Evolutionary conservation across 441 rosid species (phyloP).

Genomic region (Croton setiger): DNA sequence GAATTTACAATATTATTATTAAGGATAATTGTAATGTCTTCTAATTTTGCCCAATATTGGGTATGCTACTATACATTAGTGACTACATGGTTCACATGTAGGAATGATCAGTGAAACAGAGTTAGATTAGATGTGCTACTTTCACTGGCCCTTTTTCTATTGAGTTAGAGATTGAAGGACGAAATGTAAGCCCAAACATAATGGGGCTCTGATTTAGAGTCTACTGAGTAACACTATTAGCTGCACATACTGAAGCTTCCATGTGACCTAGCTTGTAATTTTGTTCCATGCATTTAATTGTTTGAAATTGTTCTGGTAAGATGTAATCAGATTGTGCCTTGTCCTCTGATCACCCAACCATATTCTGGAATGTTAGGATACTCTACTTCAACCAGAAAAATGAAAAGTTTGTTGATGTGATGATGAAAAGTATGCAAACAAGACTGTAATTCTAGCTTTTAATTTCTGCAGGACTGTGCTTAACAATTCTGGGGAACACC

Average conservation of each 20-base stretch:
- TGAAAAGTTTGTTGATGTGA: background rate
- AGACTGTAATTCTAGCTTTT: constrained; percentile 13
- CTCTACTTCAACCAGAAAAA: background rate
- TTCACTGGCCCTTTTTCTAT: background rate
- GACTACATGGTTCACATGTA: background rate
- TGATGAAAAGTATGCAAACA: background rate
- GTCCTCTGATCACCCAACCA: too few species aligned
- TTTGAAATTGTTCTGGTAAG: background rate
- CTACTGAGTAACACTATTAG: background rate
- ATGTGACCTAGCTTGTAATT: background rate
- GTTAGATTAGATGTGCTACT: background rate
- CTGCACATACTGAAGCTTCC: background rate
- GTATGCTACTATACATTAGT: background rate
- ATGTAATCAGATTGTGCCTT: too few species aligned
- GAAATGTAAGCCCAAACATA: background rate
- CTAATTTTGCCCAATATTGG: background rate
- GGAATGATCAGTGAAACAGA: background rate
- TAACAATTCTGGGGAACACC: constrained; percentile 50
- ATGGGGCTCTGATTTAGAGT: background rate
- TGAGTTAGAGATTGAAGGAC: background rate
- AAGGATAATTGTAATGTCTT: background rate
- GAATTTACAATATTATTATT: background rate
- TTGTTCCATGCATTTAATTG: background rate
- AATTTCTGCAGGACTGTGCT: constrained; percentile 67
- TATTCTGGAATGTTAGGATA: background rate